These are phyloP conservation scores for Torulaspora maleeae DNA, from an alignment of 805 yeast species.

Conservation along the genomic window DNA sequence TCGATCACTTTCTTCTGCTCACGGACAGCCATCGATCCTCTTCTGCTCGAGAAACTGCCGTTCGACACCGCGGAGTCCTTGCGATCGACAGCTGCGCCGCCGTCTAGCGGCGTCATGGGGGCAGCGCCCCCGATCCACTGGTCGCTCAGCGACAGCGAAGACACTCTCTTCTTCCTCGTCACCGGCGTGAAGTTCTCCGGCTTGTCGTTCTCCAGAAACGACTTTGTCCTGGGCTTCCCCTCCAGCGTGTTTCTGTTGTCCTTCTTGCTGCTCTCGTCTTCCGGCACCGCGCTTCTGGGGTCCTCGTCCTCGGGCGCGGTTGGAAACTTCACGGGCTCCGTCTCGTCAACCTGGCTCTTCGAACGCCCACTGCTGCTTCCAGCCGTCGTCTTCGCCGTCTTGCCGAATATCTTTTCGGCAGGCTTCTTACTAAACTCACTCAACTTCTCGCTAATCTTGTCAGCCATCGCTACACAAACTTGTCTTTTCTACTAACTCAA, in stretches of 20 bases:
- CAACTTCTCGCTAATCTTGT: slow-evolving; percentile 14
- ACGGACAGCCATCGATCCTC: slow-evolving; percentile 34
- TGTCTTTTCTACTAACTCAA: background rate
- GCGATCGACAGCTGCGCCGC: slow-evolving; percentile 12
- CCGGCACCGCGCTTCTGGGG: slow-evolving; percentile 11
- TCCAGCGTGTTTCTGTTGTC: slow-evolving; percentile 3
- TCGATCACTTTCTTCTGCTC: slow-evolving; percentile 51
- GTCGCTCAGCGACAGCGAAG: slow-evolving; percentile 64
- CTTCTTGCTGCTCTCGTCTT: slow-evolving; percentile 1
- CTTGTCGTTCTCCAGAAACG: slow-evolving; percentile 68
- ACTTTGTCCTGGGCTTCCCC: slow-evolving; percentile 32
- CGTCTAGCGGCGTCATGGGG: slow-evolving; percentile 26
- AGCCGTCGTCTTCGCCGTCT: slow-evolving; percentile 9
- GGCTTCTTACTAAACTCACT: slow-evolving; percentile 14
- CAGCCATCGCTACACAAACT: slow-evolving; percentile 10
- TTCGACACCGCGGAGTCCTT: slow-evolving; percentile 10
- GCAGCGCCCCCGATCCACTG: slow-evolving; percentile 48
- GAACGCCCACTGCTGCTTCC: slow-evolving; percentile 1
- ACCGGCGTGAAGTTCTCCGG: slow-evolving; percentile 63
- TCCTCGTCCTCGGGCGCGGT: slow-evolving; percentile 10
- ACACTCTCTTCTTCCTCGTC: slow-evolving; percentile 56
- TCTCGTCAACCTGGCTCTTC: slow-evolving; percentile 12
- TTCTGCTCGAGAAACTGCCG: slow-evolving; percentile 13
- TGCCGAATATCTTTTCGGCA: slow-evolving; percentile 2
- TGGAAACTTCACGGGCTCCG: slow-evolving; percentile 14